Percentiles rank a stretch among this genome's conserved stretches.
These are phyloP conservation scores for Spizellomyces punctatus DNA, from an alignment of 192 early-diverging fungal species.

Conservation along the genomic window DNA sequence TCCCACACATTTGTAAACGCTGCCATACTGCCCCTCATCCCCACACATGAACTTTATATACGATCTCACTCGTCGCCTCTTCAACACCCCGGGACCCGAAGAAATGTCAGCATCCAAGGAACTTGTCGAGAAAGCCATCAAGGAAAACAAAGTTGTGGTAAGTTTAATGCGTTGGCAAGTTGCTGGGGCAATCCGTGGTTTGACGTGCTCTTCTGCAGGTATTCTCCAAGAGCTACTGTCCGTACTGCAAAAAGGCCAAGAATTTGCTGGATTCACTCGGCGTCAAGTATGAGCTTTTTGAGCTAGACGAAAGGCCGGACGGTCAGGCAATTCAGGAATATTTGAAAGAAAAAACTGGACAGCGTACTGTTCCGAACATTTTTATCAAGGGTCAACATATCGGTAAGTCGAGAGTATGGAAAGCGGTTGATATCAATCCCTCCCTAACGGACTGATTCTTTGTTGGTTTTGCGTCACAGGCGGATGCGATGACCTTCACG, in stretches of 20 bases:
- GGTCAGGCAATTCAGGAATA: conserved; percentile 45
- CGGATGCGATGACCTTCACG: conserved; percentile 46
- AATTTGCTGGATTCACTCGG: conserved; percentile 39
- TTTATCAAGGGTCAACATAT: conserved; percentile 45
- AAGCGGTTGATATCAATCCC: background rate
- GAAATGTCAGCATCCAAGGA: conserved; percentile 30
- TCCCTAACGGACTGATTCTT: background rate
- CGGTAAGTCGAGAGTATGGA: conserved; percentile 27
- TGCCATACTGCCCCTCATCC: background rate
- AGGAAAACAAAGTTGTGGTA: conserved; percentile 39
- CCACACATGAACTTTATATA: background rate
- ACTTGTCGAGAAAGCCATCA: conserved; percentile 32
- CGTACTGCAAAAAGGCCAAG: conserved; percentile 58
- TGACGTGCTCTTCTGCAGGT: background rate
- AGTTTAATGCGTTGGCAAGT: background rate
- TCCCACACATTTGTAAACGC: too few relatives aligned
- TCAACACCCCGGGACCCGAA: background rate
- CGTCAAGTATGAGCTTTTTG: conserved; percentile 33
- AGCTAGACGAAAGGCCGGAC: conserved; percentile 42
- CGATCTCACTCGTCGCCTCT: background rate
- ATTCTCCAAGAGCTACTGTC: conserved; percentile 69
- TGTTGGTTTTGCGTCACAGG: conserved; percentile 25
- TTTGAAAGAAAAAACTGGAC: conserved; percentile 39
- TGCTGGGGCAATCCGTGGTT: too few relatives aligned
- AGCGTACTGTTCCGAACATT: conserved; percentile 56